Base-by-base conservation (phyloP, 1,139 yeast species). In the Blastobotrys niveus region DNA sequence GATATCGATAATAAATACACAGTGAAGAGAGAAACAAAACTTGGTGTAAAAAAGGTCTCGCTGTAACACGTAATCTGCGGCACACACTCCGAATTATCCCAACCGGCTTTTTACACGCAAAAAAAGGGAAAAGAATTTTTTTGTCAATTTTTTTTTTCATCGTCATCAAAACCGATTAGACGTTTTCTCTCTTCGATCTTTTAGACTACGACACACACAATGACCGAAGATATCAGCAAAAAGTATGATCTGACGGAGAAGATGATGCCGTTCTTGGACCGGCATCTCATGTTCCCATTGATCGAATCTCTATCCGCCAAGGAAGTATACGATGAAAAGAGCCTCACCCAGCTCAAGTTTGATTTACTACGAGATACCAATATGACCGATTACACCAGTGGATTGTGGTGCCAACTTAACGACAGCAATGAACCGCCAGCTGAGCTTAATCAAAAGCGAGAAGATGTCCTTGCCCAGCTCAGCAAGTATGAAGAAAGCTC, bases 231-330 rank as follows among this genome's bases (percentile, higher is more conserved):
- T 20, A 50, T 54, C 40, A 55, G 57, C 37, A 42, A 50, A 32
- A 54, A 55, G 48, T 73, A 73, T 60, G 82, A 77, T 53, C 63
- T 78, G 55, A 74, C 80, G 12, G 66, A 67, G 45, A 71, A 71
- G 59, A 61, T 77, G 51, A 63, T 73, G 53, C 77, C 76, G 38
- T 77, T 75, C 55, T 62, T 79, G 55, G 84, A 79, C 60, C 71
- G 82, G 53, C 81, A 77, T 54, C 63, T 78, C 58, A 66, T 73
- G 47, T 76, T 71, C 52, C 78, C 79, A 35, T 61, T 79, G 51
- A 59, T 76, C 29, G 80, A 76, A 56, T 71, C 72, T 44, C 63
- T 73, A 40, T 66, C 70, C 38, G 52, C 62, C 41, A 72, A 70
- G 47, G 68, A 65, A 43, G 60, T 74, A 31, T 73, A 75, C 55